Conservation (phyloP, 2,329 filamentous ascomycete genomes). For the Pyrenochaeta sp. region DNA sequence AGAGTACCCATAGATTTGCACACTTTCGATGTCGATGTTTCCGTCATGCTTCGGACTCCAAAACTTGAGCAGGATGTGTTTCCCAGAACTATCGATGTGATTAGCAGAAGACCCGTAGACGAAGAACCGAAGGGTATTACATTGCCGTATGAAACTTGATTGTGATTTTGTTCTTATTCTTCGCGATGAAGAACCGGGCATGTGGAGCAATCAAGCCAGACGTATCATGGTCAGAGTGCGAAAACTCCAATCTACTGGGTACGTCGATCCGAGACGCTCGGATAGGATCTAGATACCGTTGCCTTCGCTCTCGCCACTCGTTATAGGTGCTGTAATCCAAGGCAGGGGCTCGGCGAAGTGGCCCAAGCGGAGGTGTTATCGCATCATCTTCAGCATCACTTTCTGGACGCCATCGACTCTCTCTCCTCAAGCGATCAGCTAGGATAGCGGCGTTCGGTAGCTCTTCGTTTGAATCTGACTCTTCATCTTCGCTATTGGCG, state of each 20-base stretch:
- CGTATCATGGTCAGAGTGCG: conserved; percentile 22
- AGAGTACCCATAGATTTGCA: conserved; percentile 83
- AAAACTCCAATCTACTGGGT: conserved; percentile 46
- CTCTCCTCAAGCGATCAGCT: conserved; percentile 49
- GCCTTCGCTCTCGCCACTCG: conserved; percentile 35
- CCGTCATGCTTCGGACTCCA: conserved; percentile 78
- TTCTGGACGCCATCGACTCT: conserved; percentile 45
- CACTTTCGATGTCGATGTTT: conserved; percentile 90
- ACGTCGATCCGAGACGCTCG: conserved; percentile 38
- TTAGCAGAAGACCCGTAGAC: conserved; percentile 3
- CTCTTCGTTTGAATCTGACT: conserved; percentile 47
- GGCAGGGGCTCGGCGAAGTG: conserved; percentile 31
- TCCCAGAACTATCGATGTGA: conserved; percentile 64
- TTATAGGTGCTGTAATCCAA: conserved; percentile 35
- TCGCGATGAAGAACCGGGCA: conserved; percentile 83
- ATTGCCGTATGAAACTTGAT: conserved; percentile 85
- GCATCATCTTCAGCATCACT: conserved; percentile 51
- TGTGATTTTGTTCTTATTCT: conserved; percentile 82
- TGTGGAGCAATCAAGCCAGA: conserved; percentile 69
- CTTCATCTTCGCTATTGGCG: conserved; percentile 44
- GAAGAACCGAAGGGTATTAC: conserved; percentile 47
- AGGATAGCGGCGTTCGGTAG: conserved; percentile 47
- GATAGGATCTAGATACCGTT: conserved; percentile 32
- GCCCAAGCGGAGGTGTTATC: conserved; percentile 27
- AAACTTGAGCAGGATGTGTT: conserved; percentile 87